Percentiles rank a stretch among this genome's conserved stretches.
Evolutionary conservation across 2,329 filamentous ascomycete genomes (phyloP).

Genomic region (Venturia nashicola): DNA sequence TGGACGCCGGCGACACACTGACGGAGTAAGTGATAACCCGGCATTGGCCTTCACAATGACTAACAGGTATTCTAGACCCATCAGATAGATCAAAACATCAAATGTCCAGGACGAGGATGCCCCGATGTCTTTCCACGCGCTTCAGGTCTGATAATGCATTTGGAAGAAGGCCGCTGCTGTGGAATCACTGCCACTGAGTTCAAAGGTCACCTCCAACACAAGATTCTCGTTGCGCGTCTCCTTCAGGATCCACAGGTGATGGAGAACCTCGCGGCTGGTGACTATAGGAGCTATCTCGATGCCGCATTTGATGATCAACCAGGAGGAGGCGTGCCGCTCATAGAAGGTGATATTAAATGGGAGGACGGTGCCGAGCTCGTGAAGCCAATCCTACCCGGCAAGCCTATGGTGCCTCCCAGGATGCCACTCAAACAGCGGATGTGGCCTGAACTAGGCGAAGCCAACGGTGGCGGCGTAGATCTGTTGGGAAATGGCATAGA

Average conservation of each 20-base stretch:
- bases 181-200: conserved; percentile 32
- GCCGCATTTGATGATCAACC: neutral
- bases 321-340: conserved; percentile 1
- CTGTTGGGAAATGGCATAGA: neutral
- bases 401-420: neutral
- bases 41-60: neutral
- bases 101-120: conserved; percentile 47
- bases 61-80: conserved; percentile 29
- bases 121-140: conserved; percentile 34
- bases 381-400: neutral
- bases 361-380: neutral
- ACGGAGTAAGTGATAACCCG: conserved; percentile 26
- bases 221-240: conserved; percentile 31
- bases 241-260: conserved; percentile 15
- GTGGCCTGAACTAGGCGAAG: neutral
- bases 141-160: conserved; percentile 37
- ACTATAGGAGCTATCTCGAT: neutral
- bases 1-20: conserved; percentile 40
- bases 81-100: conserved; percentile 35
- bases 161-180: conserved; percentile 40
- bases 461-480: neutral
- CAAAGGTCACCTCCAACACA: conserved; percentile 37
- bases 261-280: neutral
- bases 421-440: conserved; percentile 5
- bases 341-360: neutral